Conservation (phyloP, 257 asterid genomes). For the Lycium barbarum region DNA sequence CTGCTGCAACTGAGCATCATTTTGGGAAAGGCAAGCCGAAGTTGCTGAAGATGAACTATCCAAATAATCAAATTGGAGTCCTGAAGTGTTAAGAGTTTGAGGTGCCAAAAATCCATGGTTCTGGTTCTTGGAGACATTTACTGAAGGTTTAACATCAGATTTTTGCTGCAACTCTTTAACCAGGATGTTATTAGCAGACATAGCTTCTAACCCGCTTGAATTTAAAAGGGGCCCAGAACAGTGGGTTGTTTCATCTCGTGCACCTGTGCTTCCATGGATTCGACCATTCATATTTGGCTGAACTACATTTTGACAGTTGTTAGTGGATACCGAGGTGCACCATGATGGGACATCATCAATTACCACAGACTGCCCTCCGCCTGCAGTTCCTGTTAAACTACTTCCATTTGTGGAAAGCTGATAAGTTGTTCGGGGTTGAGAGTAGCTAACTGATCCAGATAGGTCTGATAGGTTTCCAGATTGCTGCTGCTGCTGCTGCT, state of each 20-base stretch:
- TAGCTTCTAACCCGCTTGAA: conserved; percentile 54
- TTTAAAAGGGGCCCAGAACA: conserved; percentile 55
- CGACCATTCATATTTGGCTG: conserved; percentile 59
- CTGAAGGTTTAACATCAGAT: conserved; percentile 54
- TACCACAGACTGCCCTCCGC: conserved; percentile 74
- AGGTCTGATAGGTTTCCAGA: conserved; percentile 51
- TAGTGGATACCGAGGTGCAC: conserved; percentile 91
- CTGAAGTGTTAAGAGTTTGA: conserved; percentile 51
- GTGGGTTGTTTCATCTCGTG: conserved; percentile 62
- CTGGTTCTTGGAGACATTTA: conserved; percentile 64
- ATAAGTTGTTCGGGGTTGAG: conserved; percentile 47
- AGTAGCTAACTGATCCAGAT: conserved; percentile 55
- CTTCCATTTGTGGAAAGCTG: conserved; percentile 55
- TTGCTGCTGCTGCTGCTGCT: conserved; percentile 48
- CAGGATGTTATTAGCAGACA: conserved; percentile 53
- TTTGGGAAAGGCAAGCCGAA: conserved; percentile 80
- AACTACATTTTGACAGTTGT: conserved; percentile 64
- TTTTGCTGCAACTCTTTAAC: conserved; percentile 61
- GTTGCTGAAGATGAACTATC: conserved; percentile 93
- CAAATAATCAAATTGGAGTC: conserved; percentile 72
- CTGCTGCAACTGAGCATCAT: conserved; percentile 66
- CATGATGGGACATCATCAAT: conserved; percentile 90
- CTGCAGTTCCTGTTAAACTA: conserved; percentile 28
- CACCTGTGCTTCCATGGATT: conserved; percentile 38
- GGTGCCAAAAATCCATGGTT: conserved; percentile 63